Conservation (phyloP, 78 protist genomes). For the Dictyostelium discoideum region DNA sequence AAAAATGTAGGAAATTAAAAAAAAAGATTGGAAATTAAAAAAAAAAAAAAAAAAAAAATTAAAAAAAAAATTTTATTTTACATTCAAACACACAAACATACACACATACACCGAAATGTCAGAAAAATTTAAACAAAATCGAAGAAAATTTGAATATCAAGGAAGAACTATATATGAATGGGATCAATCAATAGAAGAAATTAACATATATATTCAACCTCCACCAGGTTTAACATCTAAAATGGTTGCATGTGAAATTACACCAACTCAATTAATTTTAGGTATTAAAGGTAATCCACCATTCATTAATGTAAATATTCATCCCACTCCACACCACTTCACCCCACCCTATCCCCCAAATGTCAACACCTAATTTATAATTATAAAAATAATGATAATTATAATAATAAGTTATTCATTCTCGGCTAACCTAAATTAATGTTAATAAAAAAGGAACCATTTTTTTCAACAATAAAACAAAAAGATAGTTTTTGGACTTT, state of each 20-base stretch:
- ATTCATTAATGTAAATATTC: slow-evolving; percentile 63
- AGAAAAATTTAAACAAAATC: slow-evolving; percentile 59
- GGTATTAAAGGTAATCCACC: slow-evolving; percentile 82
- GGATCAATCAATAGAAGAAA: slow-evolving; percentile 82
- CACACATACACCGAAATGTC: not conserved
- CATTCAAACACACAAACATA: not conserved
- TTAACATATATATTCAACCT: slow-evolving; percentile 46
- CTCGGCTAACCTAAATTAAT: too few species aligned
- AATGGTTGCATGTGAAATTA: slow-evolving; percentile 71
- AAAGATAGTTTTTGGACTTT: slow-evolving; percentile 78
- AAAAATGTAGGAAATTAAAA: too few species aligned
- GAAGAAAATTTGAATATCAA: slow-evolving; percentile 78
- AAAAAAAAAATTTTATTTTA: too few species aligned
- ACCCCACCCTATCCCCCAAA: too few species aligned
- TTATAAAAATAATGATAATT: too few species aligned
- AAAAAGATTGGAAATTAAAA: too few species aligned
- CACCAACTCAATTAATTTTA: slow-evolving; percentile 36
- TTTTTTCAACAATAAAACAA: slow-evolving; percentile 54
- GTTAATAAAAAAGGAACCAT: slow-evolving; percentile 35
- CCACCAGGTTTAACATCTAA: slow-evolving; percentile 75
- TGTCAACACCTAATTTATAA: too few species aligned
- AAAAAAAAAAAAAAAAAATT: too few species aligned
- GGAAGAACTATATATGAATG: slow-evolving; percentile 82
- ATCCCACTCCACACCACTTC: too few species aligned
- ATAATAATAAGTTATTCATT: not conserved